Evolutionary conservation across 495 filamentous ascomycete genomes (phyloP), one percentile per base, ranked within the genome.

Genomic region (Hyaloscypha finlandica): DNA sequence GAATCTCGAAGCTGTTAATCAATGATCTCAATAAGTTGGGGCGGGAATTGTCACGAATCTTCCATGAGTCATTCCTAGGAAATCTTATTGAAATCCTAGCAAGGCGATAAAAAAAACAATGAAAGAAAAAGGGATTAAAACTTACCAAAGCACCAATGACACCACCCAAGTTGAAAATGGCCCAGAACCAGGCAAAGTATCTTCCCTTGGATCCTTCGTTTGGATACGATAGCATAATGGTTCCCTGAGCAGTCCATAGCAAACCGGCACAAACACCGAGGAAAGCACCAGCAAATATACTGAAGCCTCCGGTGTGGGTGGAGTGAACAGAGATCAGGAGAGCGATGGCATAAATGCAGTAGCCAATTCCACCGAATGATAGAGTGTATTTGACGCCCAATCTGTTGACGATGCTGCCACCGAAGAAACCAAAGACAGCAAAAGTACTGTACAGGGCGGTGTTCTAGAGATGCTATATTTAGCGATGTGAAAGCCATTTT

Each of bases 171-270:
- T 97, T 97, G 83, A 97, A 97, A 71, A 97, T 96, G 58, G 91
- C 86, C 93, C 93, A 97, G 78, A 97, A 97, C 75, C 87, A 85
- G 51, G 90, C 88, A 73, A 96, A 96, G 74, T 89, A 96, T 55
- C 89, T 86, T 39, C 93, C 93, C 78, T 97, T 97, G 55, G 86
- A 82, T 14, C 84, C 77, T 73, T 96, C 94, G 39, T 83, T 79
- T 1, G 94, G 93, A 76, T 97, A 97, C 66, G 89, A 87, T 89
- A 96, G 93, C 93, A 97, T 96, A 72, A 97, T 90, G 20, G 92
- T 90, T 65, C 93, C 93, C 77, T 97, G 93, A 0, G 92, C 93
- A 59, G 88, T 90, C 93, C 92, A 97, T 32, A 96, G 81, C 48
- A 96, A 75, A 71, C 90, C 92, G n/a, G 90, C 93, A 77, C 92